Evolutionary conservation across 2,329 filamentous ascomycete species (phyloP), one percentile per base, ranked within the genome.

Genomic region (Monosporascus sp.): DNA sequence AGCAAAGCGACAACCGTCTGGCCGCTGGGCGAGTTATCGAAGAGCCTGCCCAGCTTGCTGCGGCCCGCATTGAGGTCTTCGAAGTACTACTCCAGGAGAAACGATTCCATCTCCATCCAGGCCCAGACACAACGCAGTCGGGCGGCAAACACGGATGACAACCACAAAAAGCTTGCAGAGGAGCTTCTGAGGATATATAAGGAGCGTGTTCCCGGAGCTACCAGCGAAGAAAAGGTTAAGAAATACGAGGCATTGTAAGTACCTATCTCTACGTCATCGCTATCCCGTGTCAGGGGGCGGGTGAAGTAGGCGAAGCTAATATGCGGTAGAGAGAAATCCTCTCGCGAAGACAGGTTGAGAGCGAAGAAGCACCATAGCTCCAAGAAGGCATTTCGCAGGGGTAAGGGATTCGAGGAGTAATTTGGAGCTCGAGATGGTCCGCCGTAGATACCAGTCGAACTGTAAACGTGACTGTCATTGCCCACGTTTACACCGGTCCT

Each of bases 1-100:
- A 79, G 74, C 49, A 85, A 84, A 59, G 82, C 81, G 22, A 79
- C 76, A 46, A 82, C 81, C 1, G 71, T 69, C 14, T 84, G 81
- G 73, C 58, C 75, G 1, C 63, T 82, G 3, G 63, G 67, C 16
- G 77, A 83, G 22, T 68, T 85, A 14, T 59, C 73, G 7, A 63
- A 66, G 5, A 53, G 65, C 7, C 63, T 84, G 7, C 82, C 82
- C 0, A 75, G 71, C 52, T 56, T 79, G 17, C 56, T 85, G 36
- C 78, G 79, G 41, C 38, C 62, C 4, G 66, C 64, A n/a, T 59
- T 84, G 31, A 73, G 78, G n/a, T 59, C 65, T 24, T 84, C 80
- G 3, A 80, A 73, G 44, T 83, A 83, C 61, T 84, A 83, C 63
- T 73, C 76, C 1, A 71, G 68, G 41, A 66, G 72, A 37, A 81